These are phyloP conservation scores for Pulicaria dysenterica DNA, from an alignment of 129 eudicot genomes.

Conservation along the genomic window DNA sequence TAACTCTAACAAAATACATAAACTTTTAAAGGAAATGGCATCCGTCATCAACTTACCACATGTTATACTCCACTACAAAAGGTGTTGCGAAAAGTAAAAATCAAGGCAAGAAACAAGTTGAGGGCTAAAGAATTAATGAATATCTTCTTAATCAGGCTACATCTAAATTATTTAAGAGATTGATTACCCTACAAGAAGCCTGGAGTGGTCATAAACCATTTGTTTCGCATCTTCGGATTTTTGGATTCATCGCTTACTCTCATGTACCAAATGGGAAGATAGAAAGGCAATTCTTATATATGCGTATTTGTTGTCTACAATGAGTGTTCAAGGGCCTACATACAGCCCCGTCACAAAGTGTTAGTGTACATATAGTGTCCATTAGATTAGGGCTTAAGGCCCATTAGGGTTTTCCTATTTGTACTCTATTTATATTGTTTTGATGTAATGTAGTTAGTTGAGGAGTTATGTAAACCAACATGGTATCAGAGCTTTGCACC, in stretches of 20 bases:
- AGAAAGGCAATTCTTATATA: neutral
- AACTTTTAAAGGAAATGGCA: too few relatives aligned
- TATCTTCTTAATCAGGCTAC: too few relatives aligned
- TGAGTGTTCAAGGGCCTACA: neutral
- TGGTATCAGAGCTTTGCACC: conserved; percentile 97
- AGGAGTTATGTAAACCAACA: too few relatives aligned
- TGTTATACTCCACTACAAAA: too few relatives aligned
- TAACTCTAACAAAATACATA: too few relatives aligned
- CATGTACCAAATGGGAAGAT: neutral
- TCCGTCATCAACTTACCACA: too few relatives aligned
- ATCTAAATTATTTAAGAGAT: too few relatives aligned
- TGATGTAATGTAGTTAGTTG: too few relatives aligned
- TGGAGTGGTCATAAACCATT: neutral
- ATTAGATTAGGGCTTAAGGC: too few relatives aligned
- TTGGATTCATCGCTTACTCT: neutral
- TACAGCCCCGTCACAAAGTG: neutral
- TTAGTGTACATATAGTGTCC: too few relatives aligned
- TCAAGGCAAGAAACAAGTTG: neutral
- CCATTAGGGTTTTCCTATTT: too few relatives aligned
- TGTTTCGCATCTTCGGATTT: neutral
- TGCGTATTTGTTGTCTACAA: neutral
- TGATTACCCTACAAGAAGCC: neutral
- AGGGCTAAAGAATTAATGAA: neutral
- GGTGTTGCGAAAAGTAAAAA: neutral
- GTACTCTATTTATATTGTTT: too few relatives aligned